Evolutionary conservation across 805 yeast species (phyloP).

Genomic region (Scheffersomyces stipitis): DNA sequence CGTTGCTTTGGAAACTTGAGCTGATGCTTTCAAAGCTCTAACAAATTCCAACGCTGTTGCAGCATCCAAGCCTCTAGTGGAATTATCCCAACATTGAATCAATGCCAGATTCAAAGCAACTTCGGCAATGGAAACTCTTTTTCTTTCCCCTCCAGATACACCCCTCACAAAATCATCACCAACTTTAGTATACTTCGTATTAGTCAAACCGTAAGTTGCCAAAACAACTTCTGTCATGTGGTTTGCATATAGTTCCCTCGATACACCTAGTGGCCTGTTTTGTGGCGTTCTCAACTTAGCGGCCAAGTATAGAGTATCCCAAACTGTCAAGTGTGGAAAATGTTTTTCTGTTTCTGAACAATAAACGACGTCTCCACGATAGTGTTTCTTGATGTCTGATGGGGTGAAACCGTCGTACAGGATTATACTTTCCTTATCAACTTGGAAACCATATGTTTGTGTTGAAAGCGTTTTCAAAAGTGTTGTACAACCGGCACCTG

Average conservation of each 20-base stretch:
- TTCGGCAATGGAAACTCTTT: conserved; percentile 29
- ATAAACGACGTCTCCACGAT: conserved; percentile 65
- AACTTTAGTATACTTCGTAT: conserved; percentile 57
- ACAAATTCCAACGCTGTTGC: conserved; percentile 29
- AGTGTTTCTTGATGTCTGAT: conserved; percentile 42
- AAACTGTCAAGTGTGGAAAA: conserved; percentile 63
- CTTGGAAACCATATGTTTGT: conserved; percentile 36
- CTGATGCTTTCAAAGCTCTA: conserved; percentile 25
- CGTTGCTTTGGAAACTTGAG: conserved; percentile 22
- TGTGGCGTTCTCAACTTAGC: conserved; percentile 60
- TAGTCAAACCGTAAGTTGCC: conserved; percentile 52
- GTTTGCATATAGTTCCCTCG: conserved; percentile 34
- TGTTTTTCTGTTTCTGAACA: conserved; percentile 70
- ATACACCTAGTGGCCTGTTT: conserved; percentile 54
- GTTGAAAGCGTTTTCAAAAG: conserved; percentile 35
- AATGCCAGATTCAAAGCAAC: conserved; percentile 23
- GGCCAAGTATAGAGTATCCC: conserved; percentile 63
- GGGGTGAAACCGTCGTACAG: conserved; percentile 57
- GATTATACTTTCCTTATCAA: conserved; percentile 46
- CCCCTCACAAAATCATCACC: conserved; percentile 55
- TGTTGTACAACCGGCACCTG: conserved; percentile 41
- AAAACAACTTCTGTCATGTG: conserved; percentile 46
- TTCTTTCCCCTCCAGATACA: conserved; percentile 30
- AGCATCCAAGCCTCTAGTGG: conserved; percentile 29
- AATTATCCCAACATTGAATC: conserved; percentile 48